Evolutionary conservation across 106 monocot genomes (phyloP).

Genomic region (Dendrobium nobile): DNA sequence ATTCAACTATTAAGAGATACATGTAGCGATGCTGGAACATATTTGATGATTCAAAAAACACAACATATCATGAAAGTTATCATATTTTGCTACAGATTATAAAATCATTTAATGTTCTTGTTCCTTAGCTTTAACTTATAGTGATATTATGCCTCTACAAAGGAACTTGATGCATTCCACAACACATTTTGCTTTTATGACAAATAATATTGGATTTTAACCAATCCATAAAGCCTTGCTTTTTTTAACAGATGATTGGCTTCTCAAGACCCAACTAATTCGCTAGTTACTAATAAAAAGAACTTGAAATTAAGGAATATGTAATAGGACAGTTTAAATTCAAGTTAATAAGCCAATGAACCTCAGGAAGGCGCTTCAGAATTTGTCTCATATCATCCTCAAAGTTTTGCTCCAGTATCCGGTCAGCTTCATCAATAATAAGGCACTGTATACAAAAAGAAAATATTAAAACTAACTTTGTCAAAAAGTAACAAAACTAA

Average conservation of each 20-base stretch:
- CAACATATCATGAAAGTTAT: not conserved
- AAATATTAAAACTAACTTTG: not conserved
- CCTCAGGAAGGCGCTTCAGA: constrained; percentile 78
- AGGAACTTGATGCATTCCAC: not conserved
- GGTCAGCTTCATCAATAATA: constrained; percentile 95
- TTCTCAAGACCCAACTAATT: not conserved
- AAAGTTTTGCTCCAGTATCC: constrained; percentile 81
- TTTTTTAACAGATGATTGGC: too few species aligned
- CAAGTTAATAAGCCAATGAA: constrained; percentile 10
- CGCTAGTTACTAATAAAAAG: not conserved
- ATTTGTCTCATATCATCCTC: constrained; percentile 96
- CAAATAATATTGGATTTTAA: not conserved
- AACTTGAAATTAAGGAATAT: not conserved
- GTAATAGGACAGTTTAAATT: not conserved
- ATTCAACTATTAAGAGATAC: not conserved
- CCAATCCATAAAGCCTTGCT: not conserved
- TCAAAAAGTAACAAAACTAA: not conserved
- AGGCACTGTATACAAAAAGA: constrained; percentile 49
- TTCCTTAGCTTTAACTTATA: not conserved
- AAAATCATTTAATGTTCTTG: not conserved
- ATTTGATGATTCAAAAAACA: not conserved
- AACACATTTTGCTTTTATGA: not conserved
- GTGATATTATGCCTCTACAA: not conserved
- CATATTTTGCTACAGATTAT: not conserved
- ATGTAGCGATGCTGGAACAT: not conserved